Evolutionary conservation across 2,329 filamentous ascomycete genomes (phyloP), one percentile per base, ranked within the genome.

Genomic region (Epichloe gansuensis): DNA sequence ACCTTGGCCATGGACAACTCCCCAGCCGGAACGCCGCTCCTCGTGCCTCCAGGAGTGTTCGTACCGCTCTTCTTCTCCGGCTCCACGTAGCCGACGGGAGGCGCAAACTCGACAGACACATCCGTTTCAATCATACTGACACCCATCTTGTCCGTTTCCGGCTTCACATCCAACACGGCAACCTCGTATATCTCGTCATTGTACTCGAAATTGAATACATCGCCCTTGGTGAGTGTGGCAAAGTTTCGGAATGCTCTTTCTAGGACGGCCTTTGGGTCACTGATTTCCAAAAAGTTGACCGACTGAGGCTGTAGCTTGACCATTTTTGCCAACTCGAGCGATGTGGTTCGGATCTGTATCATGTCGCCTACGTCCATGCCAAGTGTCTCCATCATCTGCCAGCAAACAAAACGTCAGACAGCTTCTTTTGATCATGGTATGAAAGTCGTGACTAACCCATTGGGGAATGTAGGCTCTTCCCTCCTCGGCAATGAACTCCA

Each of bases 281-380:
- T 91, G 65, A 98, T 97, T 46, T 97, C 91, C 57, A 98, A 85
- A 70, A 98, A 98, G 61, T 85, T 86, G 50, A 87, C 83, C 23
- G 88, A 91, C 70, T 98, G 93, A 0, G 93, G 88, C 72, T 98
- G 91, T 8, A 98, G 81, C 72, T 98, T 98, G 73, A 98, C 94
- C 69, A 95, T 85, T 57, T 84, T 85, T 37, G 93, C 93, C 0
- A 91, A 83, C 49, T 91, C 88, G 15, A 98, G 80, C 43, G 95
- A 91, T 2, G 93, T 97, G 8, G 89, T 94, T 69, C 94, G 94
- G 68, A 96, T 84, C 71, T 98, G 91, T 3, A 98, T 79, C 62
- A 98, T 83, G 64, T 98, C 93, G 50, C 93, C 93, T 1, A 91
- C 88, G 54, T 97, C 91, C 52, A 98, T 81, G 2, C 80, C 74